Base-by-base conservation (phyloP, 2,329 filamentous ascomycete genomes). In the Neofusicoccum sp. region DNA sequence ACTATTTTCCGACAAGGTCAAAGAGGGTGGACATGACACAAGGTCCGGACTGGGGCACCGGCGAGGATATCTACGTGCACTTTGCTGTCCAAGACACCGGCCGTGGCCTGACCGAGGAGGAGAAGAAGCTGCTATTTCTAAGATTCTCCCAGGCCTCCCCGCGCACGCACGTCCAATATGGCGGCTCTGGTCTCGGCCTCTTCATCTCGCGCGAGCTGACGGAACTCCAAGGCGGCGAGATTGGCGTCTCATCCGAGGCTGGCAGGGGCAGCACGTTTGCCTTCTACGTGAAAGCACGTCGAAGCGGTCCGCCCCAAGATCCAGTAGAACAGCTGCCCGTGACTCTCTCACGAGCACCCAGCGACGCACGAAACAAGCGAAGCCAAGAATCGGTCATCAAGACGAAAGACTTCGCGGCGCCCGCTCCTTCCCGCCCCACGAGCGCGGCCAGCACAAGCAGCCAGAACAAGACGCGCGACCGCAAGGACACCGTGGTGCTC, bases 121-220 rank as follows among this genome's bases (percentile, higher is more conserved):
- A 92, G 69, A 90, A 88, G 76, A 87, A 88, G 53, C 81, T 86
- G 47, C 80, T 95, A 0, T 95, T 93, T 73, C 85, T 91, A 66
- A 84, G 89, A 24, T 95, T 95, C 71, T 87, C 88, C 6, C 90
- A 93, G 73, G 89, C 89, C 0, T 90, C 85, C 24, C 87, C 89
- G 1, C 84, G 85, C 53, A 92, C 89, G 0, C 89, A 91, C 65
- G 86, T 91, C 14, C 86, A 90, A 66, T 92, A 93, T 65, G 90
- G 90, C 24, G 90, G 90, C 0, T 90, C 87, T 0, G 90, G 90
- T 0, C 80, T 95, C 1, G 90, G 90, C 0, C 78, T 93, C 0
- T 93, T 92, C 72, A 93, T 93, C 65, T 90, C 87, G 38, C 83
- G 89, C 26, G 85, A 90, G 59, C 80, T 95, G n/a, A 90, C 89